Base-by-base conservation (phyloP, 2,329 filamentous ascomycete species). In the Zarea fungicola region DNA sequence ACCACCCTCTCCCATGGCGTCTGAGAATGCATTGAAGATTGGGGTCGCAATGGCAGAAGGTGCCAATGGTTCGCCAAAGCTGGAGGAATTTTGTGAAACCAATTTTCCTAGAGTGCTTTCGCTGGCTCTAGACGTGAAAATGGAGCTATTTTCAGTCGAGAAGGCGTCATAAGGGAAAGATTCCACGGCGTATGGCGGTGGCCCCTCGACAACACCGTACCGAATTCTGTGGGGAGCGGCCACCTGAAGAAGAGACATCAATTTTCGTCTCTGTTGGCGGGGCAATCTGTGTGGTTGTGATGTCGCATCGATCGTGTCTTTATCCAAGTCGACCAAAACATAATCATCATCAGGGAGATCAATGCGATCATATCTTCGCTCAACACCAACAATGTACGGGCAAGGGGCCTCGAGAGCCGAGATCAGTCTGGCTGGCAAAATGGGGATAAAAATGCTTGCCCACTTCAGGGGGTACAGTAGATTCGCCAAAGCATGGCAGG, bases 361-460 rank as follows among this genome's bases (percentile, higher is more conserved):
- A 40, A 90, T 80, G 50, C 82, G 82, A 58, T 95, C 89, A 63
- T 97, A 97, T 50, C 91, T 83, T 56, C 91, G 81, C 69, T 99
- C 93, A 50, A 99, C 89, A 42, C 93, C 93, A 36, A 97, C 89
- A 56, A 99, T 96, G 60, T 97, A 99, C 1, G 93, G 93, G 59
- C 93, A 97, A 3, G 92, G 92, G 1, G 92, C 92, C 59, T 97
- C 93, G 16, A 99, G 77, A 3, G 90, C 92, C 46, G 93, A 91
- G 9, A 99, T 77, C 19, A 99, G 74, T 29, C 92, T 83, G 8
- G 89, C 88, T 6, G 92, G 92, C 8, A 99, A 77, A 28, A 97
- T 78, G 2, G 92, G 92, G 55, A 97, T 96, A 63, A 96, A 90
- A 42, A 97, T 89, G 58, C 91, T 95, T 3, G 88, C 82, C 92